Evolutionary conservation across 768 basidiomycete species (phyloP).

Genomic region (Sporobolomyces phaffii): DNA sequence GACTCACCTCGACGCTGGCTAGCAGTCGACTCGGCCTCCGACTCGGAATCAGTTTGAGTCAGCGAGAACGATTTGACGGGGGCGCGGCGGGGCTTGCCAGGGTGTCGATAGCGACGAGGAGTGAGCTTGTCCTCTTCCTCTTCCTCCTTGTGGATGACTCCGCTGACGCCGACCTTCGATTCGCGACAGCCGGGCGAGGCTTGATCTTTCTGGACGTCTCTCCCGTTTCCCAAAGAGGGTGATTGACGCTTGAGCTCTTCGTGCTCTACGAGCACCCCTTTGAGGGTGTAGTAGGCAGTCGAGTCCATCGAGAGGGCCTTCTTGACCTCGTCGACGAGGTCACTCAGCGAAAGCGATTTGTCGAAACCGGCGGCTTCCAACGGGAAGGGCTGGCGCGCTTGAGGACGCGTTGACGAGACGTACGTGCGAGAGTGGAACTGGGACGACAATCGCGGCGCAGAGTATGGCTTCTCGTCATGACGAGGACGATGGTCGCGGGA

Average conservation of each 20-base stretch:
- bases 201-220: neutral
- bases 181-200: neutral
- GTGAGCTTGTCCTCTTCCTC: neutral
- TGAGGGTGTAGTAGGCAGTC: conserved; percentile 15
- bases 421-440: neutral
- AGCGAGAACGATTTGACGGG: neutral
- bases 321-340: conserved; percentile 1
- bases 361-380: neutral
- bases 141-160: neutral
- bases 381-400: too few species aligned
- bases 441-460: too few species aligned
- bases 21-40: too few species aligned
- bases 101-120: neutral
- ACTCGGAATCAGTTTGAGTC: conserved; percentile 8
- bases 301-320: neutral
- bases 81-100: neutral
- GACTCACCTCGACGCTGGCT: neutral
- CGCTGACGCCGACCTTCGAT: neutral
- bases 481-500: neutral
- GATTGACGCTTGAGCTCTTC: neutral
- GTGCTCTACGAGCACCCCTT: conserved; percentile 17
- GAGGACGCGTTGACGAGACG: neutral
- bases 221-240: too few species aligned
- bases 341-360: neutral
- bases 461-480: too few species aligned